These are phyloP conservation scores for Marvania coccoides DNA, from an alignment of 139 green algal species.

Conservation along the genomic window DNA sequence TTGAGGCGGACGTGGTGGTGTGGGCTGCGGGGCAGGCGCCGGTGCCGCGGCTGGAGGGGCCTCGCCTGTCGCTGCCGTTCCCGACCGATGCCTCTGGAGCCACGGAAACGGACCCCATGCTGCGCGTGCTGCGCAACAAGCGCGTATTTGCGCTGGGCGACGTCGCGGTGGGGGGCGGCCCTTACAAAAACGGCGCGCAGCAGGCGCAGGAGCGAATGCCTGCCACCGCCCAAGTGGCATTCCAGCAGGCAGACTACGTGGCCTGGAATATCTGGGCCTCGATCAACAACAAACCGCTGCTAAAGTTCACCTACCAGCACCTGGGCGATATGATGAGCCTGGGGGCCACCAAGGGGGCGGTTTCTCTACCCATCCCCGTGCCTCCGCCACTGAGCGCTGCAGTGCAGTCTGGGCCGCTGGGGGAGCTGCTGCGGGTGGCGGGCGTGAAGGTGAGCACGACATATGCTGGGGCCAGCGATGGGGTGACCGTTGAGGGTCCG, in stretches of 20 bases:
- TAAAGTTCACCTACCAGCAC: constrained; percentile 97
- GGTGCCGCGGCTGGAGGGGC: constrained; percentile 3
- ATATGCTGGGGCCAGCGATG: constrained; percentile 5
- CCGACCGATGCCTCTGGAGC: constrained; percentile 45
- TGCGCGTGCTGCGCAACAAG: constrained; percentile 57
- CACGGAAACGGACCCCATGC: constrained; percentile 67
- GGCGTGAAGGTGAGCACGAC: constrained; percentile 31
- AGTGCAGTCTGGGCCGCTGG: constrained; percentile 44
- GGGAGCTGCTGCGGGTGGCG: constrained; percentile 47
- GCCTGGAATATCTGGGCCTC: constrained; percentile 96
- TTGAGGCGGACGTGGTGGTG: constrained; percentile 70
- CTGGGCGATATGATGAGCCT: constrained; percentile 96
- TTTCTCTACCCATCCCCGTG: constrained; percentile 67
- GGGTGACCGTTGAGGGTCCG: constrained; percentile 75
- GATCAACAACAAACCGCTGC: constrained; percentile 77
- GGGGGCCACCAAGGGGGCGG: constrained; percentile 58
- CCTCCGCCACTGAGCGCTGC: constrained; percentile 34
- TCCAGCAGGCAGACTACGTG: constrained; percentile 96
- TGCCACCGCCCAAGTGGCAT: constrained; percentile 86
- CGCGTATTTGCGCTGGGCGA: constrained; percentile 93
- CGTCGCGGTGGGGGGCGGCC: constrained; percentile 29
- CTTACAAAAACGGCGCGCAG: not conserved
- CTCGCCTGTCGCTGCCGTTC: constrained; percentile 55
- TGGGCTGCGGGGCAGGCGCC: constrained; percentile 80
- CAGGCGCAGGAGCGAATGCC: constrained; percentile 24